Evolutionary conservation across 23 red algal species (phyloP).

Genomic region (Chondrus crispus): DNA sequence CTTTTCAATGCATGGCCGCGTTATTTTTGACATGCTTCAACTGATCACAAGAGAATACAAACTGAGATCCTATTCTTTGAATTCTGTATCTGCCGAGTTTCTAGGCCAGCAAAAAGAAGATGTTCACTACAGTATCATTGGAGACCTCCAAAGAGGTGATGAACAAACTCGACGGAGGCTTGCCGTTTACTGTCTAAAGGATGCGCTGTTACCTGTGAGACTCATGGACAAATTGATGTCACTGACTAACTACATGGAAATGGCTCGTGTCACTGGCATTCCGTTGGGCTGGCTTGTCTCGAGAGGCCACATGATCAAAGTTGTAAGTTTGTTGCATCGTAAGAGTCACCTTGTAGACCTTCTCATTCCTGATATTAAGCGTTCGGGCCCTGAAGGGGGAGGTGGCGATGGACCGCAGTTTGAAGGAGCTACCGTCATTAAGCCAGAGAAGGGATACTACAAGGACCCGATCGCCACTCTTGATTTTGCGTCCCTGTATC

Average conservation of each 20-base stretch:
- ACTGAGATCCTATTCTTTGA: conserved; percentile 96
- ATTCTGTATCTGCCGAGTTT: conserved; percentile 97
- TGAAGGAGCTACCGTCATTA: conserved; percentile 98
- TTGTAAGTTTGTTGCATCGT: conserved; percentile 92
- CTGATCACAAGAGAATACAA: conserved; percentile 96
- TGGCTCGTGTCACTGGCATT: conserved; percentile 95
- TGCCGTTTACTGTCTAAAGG: conserved; percentile 97
- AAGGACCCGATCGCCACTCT: conserved; percentile 85
- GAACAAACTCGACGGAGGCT: conserved; percentile 91
- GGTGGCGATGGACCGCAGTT: conserved; percentile 71
- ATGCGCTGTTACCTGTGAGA: conserved; percentile 83
- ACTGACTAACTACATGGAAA: conserved; percentile 99
- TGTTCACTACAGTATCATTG: conserved; percentile 98
- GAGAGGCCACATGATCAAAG: conserved; percentile 99
- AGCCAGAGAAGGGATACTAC: conserved; percentile 72
- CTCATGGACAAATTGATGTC: conserved; percentile 97
- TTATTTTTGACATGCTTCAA: conserved; percentile 98
- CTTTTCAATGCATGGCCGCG: conserved; percentile 91
- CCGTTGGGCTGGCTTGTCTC: conserved; percentile 95
- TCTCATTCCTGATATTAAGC: conserved; percentile 79
- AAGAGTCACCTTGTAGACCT: conserved; percentile 74
- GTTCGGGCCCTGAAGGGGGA: neutral
- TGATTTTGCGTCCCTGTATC: conserved; percentile 98
- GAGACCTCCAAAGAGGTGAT: conserved; percentile 85
- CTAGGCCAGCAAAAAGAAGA: conserved; percentile 99